Conservation (phyloP, 306 rosid species). For the Herpetospermum pedunculosum region DNA sequence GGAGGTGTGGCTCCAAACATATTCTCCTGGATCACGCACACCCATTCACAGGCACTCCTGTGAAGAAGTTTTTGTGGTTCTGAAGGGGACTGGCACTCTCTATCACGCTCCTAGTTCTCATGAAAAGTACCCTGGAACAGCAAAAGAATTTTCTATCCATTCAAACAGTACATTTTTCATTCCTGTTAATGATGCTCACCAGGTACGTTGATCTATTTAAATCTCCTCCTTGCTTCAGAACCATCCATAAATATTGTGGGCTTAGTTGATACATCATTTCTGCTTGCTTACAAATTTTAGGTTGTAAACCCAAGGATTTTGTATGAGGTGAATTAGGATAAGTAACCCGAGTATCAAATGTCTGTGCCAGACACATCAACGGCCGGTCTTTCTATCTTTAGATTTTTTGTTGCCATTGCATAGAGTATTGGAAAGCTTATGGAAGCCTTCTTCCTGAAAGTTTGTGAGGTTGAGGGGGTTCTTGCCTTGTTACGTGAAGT, state of each 20-base stretch:
- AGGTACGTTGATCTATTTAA: conserved; percentile 32
- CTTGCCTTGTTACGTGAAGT: background rate
- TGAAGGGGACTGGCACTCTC: conserved; percentile 80
- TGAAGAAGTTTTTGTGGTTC: conserved; percentile 79
- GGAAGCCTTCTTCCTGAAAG: background rate
- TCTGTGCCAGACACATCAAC: background rate
- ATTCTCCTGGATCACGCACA: conserved; percentile 68
- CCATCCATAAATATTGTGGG: background rate
- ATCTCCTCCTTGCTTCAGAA: conserved; percentile 8
- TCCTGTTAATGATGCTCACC: conserved; percentile 82
- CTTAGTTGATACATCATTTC: background rate
- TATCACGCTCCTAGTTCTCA: conserved; percentile 55
- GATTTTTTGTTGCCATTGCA: background rate
- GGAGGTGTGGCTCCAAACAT: conserved; percentile 93
- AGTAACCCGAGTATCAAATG: background rate
- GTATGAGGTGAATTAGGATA: background rate
- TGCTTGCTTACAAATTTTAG: background rate
- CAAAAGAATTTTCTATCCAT: conserved; percentile 49
- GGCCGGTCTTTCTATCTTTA: background rate
- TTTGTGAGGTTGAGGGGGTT: background rate
- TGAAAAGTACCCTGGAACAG: conserved; percentile 54
- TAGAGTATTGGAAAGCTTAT: background rate
- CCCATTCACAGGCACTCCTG: conserved; percentile 94
- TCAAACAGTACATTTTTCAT: conserved; percentile 63
- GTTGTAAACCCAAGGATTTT: background rate